Evolutionary conservation across 495 filamentous ascomycete genomes (phyloP), one percentile per base, ranked within the genome.

Genomic region (Aspergillus bertholletiae): DNA sequence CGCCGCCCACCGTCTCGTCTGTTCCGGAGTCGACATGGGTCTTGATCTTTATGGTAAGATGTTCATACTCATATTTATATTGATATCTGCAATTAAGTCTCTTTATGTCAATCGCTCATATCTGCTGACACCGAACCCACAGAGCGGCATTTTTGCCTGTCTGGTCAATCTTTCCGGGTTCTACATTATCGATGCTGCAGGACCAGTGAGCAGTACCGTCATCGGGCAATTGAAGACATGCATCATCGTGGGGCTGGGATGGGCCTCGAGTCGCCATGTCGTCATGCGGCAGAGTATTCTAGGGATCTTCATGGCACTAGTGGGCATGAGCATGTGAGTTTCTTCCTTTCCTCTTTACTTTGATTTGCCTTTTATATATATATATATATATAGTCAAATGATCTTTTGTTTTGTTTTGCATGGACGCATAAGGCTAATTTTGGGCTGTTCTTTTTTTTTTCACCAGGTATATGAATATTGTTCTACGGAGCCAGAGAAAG

Each of bases 131-230:
- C n/a, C n/a, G n/a, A n/a, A n/a, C n/a, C n/a, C n/a, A n/a, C 26
- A 61, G 58, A 65, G 63, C 28, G 86, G 86, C 7, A 45, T 81
- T 13, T 83, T 84, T 53, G 87, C 87, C 3, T 80, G 79, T 24
- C 67, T 88, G 18, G 85, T 90, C 59, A 90, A 90, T 62, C 74
- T 89, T 45, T 86, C 83, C 7, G 86, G 88, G 60, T 90, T 90
- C 61, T 87, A 87, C 61, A 88, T 90, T 58, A 83, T 90, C 34
- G 85, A 82, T 22, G 81, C 81, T 39, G 83, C 85, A 1, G 87
- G 87, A 0, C 80, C 87, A 5, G 84, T 89, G 7, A 84, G 82
- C 21, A 87, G 84, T 51, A 88, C 86, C 0, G 85, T 90, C 11
- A 82, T 90, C 3, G 87, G 87, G 0, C 86, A 90, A 54, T 30